Evolutionary conservation across 306 rosid species (phyloP).

Genomic region (Lathyrus aphaca): DNA sequence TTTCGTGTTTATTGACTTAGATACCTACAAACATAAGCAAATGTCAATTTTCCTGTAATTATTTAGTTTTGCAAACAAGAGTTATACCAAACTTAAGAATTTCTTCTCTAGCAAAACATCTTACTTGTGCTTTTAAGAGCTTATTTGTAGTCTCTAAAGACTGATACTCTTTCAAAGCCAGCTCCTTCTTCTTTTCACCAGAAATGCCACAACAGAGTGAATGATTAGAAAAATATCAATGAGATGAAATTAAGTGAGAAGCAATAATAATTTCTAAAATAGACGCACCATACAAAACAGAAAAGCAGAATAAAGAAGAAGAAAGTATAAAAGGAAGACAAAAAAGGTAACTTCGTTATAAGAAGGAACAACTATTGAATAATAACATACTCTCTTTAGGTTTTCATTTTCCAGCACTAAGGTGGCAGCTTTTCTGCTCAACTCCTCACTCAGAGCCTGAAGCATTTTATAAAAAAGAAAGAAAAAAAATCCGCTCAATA

Average conservation of each 20-base stretch:
- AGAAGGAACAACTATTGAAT: slow-evolving; percentile 19
- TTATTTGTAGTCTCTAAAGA: slow-evolving; percentile 79
- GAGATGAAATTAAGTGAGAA: slow-evolving; percentile 31
- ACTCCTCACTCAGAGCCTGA: slow-evolving; percentile 92
- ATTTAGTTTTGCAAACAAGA: slow-evolving; percentile 33
- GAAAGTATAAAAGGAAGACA: slow-evolving; percentile 30
- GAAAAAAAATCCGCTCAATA: slow-evolving; percentile 28
- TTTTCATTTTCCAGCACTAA: slow-evolving; percentile 73
- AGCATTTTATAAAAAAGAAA: slow-evolving; percentile 10
- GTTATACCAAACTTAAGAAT: slow-evolving; percentile 28
- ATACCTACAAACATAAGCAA: slow-evolving; percentile 60
- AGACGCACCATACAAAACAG: slow-evolving; percentile 27
- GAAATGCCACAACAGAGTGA: slow-evolving; percentile 45
- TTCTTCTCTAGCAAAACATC: slow-evolving; percentile 36
- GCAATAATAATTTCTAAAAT: slow-evolving; percentile 23
- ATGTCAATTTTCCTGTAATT: slow-evolving; percentile 19
- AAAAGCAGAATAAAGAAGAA: neutral
- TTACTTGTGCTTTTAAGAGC: slow-evolving; percentile 75
- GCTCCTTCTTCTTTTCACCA: slow-evolving; percentile 70
- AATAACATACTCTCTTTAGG: slow-evolving; percentile 67
- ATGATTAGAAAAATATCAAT: slow-evolving; percentile 29
- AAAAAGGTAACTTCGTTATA: slow-evolving; percentile 29
- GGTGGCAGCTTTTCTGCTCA: slow-evolving; percentile 76
- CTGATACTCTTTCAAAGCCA: slow-evolving; percentile 74
- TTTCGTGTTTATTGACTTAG: slow-evolving; percentile 50